Conservation (phyloP, 495 filamentous ascomycete genomes). For the Filosporella fistucella region DNA sequence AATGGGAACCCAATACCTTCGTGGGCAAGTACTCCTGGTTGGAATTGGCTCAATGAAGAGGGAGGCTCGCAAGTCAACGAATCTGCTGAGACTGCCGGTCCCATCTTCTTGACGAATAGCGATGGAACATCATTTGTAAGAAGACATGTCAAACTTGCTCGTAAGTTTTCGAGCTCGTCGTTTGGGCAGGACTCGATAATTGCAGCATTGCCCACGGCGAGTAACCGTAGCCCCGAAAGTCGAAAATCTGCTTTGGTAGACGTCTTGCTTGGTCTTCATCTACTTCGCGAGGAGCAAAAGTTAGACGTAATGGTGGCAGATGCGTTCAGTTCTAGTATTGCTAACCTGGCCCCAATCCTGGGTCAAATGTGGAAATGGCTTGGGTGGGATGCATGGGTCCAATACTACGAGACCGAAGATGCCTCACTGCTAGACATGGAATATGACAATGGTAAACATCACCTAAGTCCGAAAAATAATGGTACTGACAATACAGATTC, state of each 20-base stretch:
- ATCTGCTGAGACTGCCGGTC: constrained; percentile 9
- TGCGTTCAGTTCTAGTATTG: constrained; percentile 41
- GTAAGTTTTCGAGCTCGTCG: constrained; percentile 50
- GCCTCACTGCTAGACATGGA: constrained; percentile 30
- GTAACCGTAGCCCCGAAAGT: constrained; percentile 43
- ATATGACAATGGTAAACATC: constrained; percentile 17
- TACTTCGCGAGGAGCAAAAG: constrained; percentile 84
- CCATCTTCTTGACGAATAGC: constrained; percentile 2
- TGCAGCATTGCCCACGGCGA: constrained; percentile 60
- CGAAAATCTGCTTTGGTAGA: constrained; percentile 59
- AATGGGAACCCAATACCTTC: constrained; percentile 25
- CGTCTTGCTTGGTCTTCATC: constrained; percentile 73
- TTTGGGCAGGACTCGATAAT: constrained; percentile 44
- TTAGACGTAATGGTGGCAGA: constrained; percentile 62
- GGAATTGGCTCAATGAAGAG: constrained; percentile 70
- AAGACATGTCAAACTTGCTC: constrained; percentile 19
- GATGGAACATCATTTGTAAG: constrained; percentile 32
- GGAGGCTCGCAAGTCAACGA: constrained; percentile 19
- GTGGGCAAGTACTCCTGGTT: constrained; percentile 65
- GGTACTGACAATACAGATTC: constrained; percentile 11
- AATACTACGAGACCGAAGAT: constrained; percentile 69
- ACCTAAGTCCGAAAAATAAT: background rate
- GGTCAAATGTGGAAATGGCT: constrained; percentile 82
- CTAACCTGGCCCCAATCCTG: constrained; percentile 63
- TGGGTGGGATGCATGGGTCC: constrained; percentile 71